These are phyloP conservation scores for Scopulariopsis brevicaulis DNA, from an alignment of 2,329 filamentous ascomycete genomes.

Conservation along the genomic window DNA sequence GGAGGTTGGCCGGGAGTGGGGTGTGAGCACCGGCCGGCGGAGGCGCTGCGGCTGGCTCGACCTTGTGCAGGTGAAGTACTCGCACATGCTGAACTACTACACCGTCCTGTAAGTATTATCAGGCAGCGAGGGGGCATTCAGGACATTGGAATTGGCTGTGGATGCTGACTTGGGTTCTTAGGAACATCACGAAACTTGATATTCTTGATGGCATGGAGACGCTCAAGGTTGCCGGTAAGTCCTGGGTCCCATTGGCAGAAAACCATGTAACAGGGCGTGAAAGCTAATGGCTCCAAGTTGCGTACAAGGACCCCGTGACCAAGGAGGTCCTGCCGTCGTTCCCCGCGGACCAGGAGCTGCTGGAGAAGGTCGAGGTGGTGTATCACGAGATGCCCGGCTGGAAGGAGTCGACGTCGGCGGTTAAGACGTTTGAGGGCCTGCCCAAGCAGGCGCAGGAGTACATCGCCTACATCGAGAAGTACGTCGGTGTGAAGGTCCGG, in stretches of 20 bases:
- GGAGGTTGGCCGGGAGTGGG: slow-evolving; percentile 27
- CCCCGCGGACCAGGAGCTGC: slow-evolving; percentile 47
- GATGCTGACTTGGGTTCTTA: background rate
- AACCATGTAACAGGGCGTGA: background rate
- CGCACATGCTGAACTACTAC: slow-evolving; percentile 52
- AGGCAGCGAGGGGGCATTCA: background rate
- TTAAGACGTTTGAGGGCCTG: slow-evolving; percentile 49
- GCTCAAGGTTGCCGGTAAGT: slow-evolving; percentile 37
- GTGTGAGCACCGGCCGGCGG: slow-evolving; percentile 8
- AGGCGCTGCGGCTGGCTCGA: slow-evolving; percentile 40
- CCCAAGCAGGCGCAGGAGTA: slow-evolving; percentile 55
- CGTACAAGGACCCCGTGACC: slow-evolving; percentile 42
- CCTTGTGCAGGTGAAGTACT: slow-evolving; percentile 59
- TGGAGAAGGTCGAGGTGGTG: slow-evolving; percentile 49
- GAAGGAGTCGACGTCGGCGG: slow-evolving; percentile 50
- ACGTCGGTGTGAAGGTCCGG: slow-evolving; percentile 42
- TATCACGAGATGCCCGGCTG: slow-evolving; percentile 62
- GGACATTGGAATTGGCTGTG: background rate
- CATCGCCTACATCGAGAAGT: slow-evolving; percentile 55
- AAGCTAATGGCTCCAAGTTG: slow-evolving; percentile 41
- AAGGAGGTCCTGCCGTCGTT: slow-evolving; percentile 45
- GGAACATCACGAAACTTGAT: slow-evolving; percentile 36
- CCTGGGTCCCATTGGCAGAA: slow-evolving; percentile 1
- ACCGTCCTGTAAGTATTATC: slow-evolving; percentile 26
- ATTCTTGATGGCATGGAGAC: slow-evolving; percentile 63